Evolutionary conservation across 345 rosid species (phyloP), one percentile per base, ranked within the genome.

Genomic region (Psidium friedrichsthalianum): DNA sequence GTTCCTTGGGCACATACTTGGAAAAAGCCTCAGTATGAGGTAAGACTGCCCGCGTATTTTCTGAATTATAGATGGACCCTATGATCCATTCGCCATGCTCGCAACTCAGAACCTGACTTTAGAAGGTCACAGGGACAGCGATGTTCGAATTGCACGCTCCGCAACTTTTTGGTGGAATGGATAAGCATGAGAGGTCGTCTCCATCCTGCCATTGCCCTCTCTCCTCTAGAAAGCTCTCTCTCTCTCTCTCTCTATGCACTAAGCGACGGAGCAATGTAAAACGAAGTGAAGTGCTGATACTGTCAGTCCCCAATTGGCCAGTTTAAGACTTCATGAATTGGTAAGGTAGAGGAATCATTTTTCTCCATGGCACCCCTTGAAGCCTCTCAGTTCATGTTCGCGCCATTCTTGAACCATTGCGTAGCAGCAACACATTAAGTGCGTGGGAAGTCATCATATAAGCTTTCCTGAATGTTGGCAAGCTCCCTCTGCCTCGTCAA

Each of bases 391-490:
- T 89, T 97, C 98, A 47, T 94, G 95, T 87, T 97, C 99, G 83
- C 98, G 93, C 91, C 94, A 93, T 87, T 97, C 99, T 94, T 97
- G 99, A 85, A 97, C 98, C 69, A 95, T 98, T 27, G 99, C 97
- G 82, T 98, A 95, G 87, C 99, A 97, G 89, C 98, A 95, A 84
- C 99, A 97, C 97, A 96, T 95, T 81, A 97, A 56, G 91, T 97
- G 99, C 21, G 98, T 93, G 94, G 94, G 90, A 97, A 97, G 91
- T 97, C 99, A 59, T 96, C 99, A 64, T 93, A 59, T 58, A 83
- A 92, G 64, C 99, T 96, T 84, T 97, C 98, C 99, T 96, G 89
- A 74, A 97, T 97, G 88, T 95, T 95, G 85, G 95, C 90, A 44
- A 86, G 93, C 88, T 91, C 91, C 83, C 99, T 94, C 85, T 95